Base-by-base conservation (phyloP, 495 filamentous ascomycete genomes). In the Chlorociboria aeruginascens region DNA sequence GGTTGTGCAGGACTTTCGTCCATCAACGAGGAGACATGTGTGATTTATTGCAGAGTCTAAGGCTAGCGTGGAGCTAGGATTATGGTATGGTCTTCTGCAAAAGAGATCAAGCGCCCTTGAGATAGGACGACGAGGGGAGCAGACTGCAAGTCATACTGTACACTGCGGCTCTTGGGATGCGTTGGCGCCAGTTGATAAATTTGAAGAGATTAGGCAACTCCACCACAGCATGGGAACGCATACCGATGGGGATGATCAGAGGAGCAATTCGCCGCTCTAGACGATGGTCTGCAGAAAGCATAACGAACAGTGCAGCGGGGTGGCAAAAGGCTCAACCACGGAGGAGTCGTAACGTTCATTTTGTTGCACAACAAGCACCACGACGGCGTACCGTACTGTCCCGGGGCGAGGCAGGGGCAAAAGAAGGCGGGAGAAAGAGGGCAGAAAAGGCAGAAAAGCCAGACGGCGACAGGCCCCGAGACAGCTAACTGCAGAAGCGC, bases 171-270 rank as follows among this genome's bases (percentile, higher is more conserved):
- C 69, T 70, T 68, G 70, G 85, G 87, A 88, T 95, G 88, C 79
- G 88, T 72, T 95, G 88, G 88, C 88, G 82, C 88, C 86, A 92
- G 82, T 85, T 69, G 76, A 78, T 74, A 43, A 53, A 77, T 66
- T 53, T 61, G 65, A 65, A 64, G 74, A 72, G 71, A 71, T 72
- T 71, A 70, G 70, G 63, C 68, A 74, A 68, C 70, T 75, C 73
- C 73, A 76, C 73, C 66, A 68, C 69, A 53, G 49, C 55, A 60
- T 55, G 52, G 48, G 51, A 53, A 57, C 45, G 51, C 57, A 60
- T 54, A 52, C 49, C 52, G 55, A 25, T 25, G 51, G 46, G 34
- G 54, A 56, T 40, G 57, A 54, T 56, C 41, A 47, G 45, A 50
- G 35, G 43, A 49, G 42, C 45, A 53, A 57, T 57, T 55, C 48